Conservation (phyloP, 495 filamentous ascomycete genomes). For the Tuber magnatum region DNA sequence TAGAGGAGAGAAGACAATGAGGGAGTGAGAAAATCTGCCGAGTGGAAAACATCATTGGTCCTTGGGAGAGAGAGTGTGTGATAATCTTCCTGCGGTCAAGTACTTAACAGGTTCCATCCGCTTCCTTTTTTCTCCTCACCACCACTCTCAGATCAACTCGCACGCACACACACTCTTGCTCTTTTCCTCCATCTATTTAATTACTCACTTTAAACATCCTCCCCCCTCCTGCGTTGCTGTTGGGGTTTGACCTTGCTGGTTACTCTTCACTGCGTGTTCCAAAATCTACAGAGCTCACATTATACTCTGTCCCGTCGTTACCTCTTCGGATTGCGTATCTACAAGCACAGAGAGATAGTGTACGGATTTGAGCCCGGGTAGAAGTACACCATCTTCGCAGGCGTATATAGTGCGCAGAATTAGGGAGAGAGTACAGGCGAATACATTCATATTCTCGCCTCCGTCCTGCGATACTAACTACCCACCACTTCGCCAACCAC, state of each 20-base stretch:
- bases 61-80: not conserved
- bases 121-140: conserved; percentile 15
- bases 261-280: conserved; percentile 15
- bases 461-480: not conserved
- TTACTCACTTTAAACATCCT: not conserved
- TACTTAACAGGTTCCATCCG: conserved; percentile 32
- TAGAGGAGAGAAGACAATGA: not conserved
- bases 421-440: not conserved
- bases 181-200: conserved; percentile 2
- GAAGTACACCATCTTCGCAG: not conserved
- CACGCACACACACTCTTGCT: conserved; percentile 10
- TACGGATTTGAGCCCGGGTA: not conserved
- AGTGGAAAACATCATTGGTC: not conserved
- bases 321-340: not conserved
- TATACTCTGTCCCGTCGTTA: conserved; percentile 1
- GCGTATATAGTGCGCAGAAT: not conserved
- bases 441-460: not conserved
- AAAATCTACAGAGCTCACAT: conserved; percentile 6
- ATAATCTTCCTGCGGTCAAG: conserved; percentile 22
- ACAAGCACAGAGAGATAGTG: not conserved
- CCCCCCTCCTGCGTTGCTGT: not conserved
- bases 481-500: not conserved
- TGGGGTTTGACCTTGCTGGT: conserved; percentile 6
- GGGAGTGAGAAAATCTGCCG: not conserved
- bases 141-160: conserved; percentile 1